Base-by-base conservation (phyloP, 169 alveolate genomes). In the Cryptosporidium meleagridis region DNA sequence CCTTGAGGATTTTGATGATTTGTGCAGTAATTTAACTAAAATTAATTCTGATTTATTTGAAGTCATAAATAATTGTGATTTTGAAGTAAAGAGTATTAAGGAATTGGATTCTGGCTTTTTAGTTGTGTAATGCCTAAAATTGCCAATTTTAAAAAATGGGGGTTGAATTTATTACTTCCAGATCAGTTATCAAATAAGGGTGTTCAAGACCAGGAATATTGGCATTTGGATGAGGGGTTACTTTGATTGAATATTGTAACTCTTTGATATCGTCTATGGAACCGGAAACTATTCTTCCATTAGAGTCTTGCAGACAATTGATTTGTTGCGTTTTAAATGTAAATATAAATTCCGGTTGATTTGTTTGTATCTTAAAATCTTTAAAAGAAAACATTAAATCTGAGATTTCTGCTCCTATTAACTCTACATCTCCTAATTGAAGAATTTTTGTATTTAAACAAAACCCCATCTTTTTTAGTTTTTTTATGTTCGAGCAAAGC, bases 301-400 rank as follows among this genome's bases (percentile, higher is more conserved):
- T 80, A 14, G 53, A 55, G 70, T 95, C 94, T 51, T 95, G 87
- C 65, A 96, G 85, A 69, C 97, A 96, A 87, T 96, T 96, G 41
- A 96, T 95, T 89, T 96, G 98, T 70, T 96, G 98, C 14, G 97
- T 93, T 26, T 93, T 94, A 85, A 96, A 96, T 45, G 96, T 95
- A 86, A 94, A 96, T 26, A 96, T 93, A 62, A 96, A 94, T 94
- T 96, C 93, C n/a, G 98, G 98, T 26, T 93, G 85, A 18, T 92
- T 93, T 53, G 91, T 97, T 52, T 68, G 93, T 3, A 35, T 3
- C 12, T 45, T 69, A 39, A 1, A 18, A 29, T 73, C 58, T 21
- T 68, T 87, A 33, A 16, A 51, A 18, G 71, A 68, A 55, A 69
- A 75, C 61, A 10, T 61, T 14, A 41, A 35, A 23, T 71, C 52